A percentile compares a stretch with the other conserved stretches of the same genome.
Evolutionary conservation across 2,329 filamentous ascomycete genomes (phyloP).

Genomic region (Falciphora oryzae): DNA sequence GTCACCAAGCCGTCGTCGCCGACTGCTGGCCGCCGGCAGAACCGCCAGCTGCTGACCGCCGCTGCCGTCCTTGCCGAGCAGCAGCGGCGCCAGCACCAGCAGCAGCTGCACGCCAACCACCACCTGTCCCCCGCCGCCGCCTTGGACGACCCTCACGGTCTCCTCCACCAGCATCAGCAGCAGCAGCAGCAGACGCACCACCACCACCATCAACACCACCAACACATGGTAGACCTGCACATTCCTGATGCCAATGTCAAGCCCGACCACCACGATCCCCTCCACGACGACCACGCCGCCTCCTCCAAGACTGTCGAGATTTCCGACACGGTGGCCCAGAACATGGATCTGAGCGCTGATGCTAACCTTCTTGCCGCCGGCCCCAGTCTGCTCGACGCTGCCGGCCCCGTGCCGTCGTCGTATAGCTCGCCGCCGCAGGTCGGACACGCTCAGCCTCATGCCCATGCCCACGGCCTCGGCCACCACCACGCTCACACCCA

Average conservation of each 20-base stretch:
- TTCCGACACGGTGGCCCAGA: slow-evolving; percentile 4
- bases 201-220: background rate
- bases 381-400: slow-evolving; percentile 13
- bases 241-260: slow-evolving; percentile 9
- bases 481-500: slow-evolving; percentile 17
- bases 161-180: background rate
- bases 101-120: slow-evolving; percentile 1
- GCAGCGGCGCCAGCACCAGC: slow-evolving; percentile 9
- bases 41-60: slow-evolving; percentile 17
- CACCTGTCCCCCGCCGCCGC: background rate
- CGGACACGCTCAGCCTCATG: background rate
- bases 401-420: background rate
- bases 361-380: slow-evolving; percentile 27
- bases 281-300: slow-evolving; percentile 7
- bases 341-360: slow-evolving; percentile 23
- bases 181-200: slow-evolving; percentile 6
- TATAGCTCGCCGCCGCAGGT: slow-evolving; percentile 9
- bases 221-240: slow-evolving; percentile 7
- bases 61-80: slow-evolving; percentile 1
- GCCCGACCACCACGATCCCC: slow-evolving; percentile 7
- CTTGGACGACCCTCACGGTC: background rate
- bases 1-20: slow-evolving; percentile 34
- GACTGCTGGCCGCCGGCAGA: slow-evolving; percentile 23
- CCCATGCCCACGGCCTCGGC: background rate
- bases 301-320: background rate